phyloP scores from a whole-genome alignment of 2,329 filamentous ascomycete genomes.

The Thielaviopsis punctulata region DNA sequence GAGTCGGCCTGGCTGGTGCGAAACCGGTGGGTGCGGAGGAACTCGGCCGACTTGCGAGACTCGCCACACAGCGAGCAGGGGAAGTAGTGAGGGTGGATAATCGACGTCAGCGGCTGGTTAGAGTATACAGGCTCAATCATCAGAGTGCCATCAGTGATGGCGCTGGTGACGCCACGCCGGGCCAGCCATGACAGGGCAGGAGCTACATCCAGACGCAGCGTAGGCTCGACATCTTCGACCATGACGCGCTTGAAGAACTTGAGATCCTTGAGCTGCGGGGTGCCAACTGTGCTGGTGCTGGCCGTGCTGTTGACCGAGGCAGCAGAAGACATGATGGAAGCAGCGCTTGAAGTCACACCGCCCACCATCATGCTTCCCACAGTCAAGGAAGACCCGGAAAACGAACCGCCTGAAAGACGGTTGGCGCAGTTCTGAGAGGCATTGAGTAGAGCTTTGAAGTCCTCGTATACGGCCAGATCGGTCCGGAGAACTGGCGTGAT shows the following conservation, averaged over 20 bases:
- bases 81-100: constrained; percentile 37
- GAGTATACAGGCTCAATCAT: constrained; percentile 76
- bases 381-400: constrained; percentile 33
- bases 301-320: constrained; percentile 30
- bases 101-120: constrained; percentile 30
- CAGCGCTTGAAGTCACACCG: constrained; percentile 13
- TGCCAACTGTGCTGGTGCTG: constrained; percentile 21
- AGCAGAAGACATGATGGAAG: constrained; percentile 29
- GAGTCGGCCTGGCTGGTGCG: constrained; percentile 72
- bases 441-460: constrained; percentile 64
- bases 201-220: constrained; percentile 71
- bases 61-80: constrained; percentile 86
- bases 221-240: constrained; percentile 86
- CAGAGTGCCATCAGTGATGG: constrained; percentile 69
- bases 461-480: constrained; percentile 65
- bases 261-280: constrained; percentile 56
- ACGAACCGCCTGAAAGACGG: constrained; percentile 25
- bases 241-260: constrained; percentile 87
- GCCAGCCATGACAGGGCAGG: constrained; percentile 89
- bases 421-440: constrained; percentile 42
- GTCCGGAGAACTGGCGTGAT: constrained; percentile 68
- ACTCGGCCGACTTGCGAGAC: constrained; percentile 48
- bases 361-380: constrained; percentile 10
- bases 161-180: constrained; percentile 64
- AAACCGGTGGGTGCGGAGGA: constrained; percentile 74